Evolutionary conservation across 352 stramenopile species (phyloP).

Genomic region (Phytopythium montanum): DNA sequence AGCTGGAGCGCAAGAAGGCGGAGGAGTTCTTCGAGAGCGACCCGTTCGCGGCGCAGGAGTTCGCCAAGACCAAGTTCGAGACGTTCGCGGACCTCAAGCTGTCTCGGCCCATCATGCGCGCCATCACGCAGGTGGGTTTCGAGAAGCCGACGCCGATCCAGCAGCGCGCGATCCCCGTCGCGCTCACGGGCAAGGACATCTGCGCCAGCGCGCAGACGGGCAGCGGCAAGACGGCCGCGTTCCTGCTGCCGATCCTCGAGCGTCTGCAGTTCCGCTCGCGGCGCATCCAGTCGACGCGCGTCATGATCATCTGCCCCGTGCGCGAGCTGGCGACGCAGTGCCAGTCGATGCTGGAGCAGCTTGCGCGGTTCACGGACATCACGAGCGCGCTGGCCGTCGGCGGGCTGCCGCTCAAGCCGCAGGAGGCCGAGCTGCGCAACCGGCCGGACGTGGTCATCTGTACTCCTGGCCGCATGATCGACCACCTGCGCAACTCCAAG

Average conservation of each 20-base stretch:
- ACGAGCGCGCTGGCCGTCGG: slow-evolving; percentile 92
- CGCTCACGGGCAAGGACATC: slow-evolving; percentile 95
- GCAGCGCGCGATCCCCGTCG: slow-evolving; percentile 92
- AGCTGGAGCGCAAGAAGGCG: slow-evolving; percentile 77
- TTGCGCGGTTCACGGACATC: slow-evolving; percentile 96
- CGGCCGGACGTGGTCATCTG: slow-evolving; percentile 97
- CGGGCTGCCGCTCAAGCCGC: slow-evolving; percentile 84
- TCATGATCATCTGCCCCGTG: slow-evolving; percentile 97
- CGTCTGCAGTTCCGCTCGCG: slow-evolving; percentile 93
- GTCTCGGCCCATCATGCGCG: slow-evolving; percentile 95
- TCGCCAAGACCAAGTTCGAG: slow-evolving; percentile 83
- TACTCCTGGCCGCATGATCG: slow-evolving; percentile 97
- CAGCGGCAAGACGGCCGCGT: slow-evolving; percentile 98
- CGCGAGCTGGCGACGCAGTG: slow-evolving; percentile 96
- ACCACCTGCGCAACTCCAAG: slow-evolving; percentile 97
- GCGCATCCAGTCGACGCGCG: slow-evolving; percentile 85
- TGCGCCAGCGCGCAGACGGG: slow-evolving; percentile 96
- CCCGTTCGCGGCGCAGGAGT: slow-evolving; percentile 71
- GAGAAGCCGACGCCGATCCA: slow-evolving; percentile 95
- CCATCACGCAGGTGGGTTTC: slow-evolving; percentile 96
- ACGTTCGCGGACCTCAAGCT: slow-evolving; percentile 97
- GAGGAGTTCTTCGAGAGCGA: slow-evolving; percentile 82
- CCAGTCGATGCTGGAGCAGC: slow-evolving; percentile 93
- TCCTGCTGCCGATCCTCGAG: slow-evolving; percentile 97
- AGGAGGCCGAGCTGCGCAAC: slow-evolving; percentile 95